Conservation (phyloP, 164 flowering plant species). For the Kingdonia uniflora region DNA sequence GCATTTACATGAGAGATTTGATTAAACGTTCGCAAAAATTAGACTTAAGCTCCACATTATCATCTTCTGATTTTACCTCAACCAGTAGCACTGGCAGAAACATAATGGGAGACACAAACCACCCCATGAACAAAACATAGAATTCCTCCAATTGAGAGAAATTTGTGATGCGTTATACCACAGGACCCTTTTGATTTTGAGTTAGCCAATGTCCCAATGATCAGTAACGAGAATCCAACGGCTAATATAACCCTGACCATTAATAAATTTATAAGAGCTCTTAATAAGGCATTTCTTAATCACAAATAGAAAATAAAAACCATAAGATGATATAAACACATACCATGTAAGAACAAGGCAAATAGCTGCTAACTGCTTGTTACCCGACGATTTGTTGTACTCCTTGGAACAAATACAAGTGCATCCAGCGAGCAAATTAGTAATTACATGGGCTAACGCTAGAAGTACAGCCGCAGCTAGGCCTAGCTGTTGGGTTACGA, state of each 20-base stretch:
- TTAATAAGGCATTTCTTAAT: too few relatives aligned
- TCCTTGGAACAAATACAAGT: conserved; percentile 54
- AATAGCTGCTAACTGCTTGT: conserved; percentile 44
- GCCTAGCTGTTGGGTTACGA: too few relatives aligned
- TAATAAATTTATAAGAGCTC: neutral
- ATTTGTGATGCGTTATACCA: conserved; percentile 68
- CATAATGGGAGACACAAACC: conserved; percentile 53
- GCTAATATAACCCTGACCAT: conserved; percentile 59
- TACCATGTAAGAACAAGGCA: conserved; percentile 78
- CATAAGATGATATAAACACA: neutral
- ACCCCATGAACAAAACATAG: conserved; percentile 74
- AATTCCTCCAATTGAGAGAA: conserved; percentile 76
- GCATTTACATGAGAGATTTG: too few relatives aligned
- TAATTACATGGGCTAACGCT: conserved; percentile 53
- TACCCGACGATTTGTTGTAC: conserved; percentile 42
- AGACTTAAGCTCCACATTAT: too few relatives aligned
- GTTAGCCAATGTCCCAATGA: conserved; percentile 65
- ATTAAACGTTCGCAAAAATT: too few relatives aligned
- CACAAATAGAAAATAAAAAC: too few relatives aligned
- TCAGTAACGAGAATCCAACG: conserved; percentile 45
- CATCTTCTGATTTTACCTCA: conserved; percentile 7
- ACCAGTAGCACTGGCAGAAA: conserved; percentile 35
- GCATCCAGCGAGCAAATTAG: conserved; percentile 70
- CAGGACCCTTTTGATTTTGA: conserved; percentile 59
- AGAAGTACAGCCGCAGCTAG: conserved; percentile 59